These are phyloP conservation scores for Graphilbum fragrans DNA, from an alignment of 2,329 filamentous ascomycete species.

Conservation along the genomic window DNA sequence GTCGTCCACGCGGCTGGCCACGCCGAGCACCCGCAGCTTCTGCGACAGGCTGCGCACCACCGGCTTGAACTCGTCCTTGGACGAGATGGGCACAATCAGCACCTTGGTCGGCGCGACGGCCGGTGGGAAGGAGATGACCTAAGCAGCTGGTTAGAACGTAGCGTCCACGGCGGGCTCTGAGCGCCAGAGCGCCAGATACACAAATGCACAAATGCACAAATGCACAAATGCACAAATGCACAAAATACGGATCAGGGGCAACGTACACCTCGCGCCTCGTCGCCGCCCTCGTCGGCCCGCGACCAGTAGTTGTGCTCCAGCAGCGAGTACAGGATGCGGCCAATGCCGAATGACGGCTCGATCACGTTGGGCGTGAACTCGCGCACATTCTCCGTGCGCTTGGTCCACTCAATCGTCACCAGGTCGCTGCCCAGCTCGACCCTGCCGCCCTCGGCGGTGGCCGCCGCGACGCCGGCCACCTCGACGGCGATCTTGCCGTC, in stretches of 20 bases:
- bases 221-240: not conserved
- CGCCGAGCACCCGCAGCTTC: constrained; percentile 61
- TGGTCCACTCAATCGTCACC: constrained; percentile 73
- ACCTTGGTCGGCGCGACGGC: constrained; percentile 90
- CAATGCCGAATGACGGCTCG: constrained; percentile 95
- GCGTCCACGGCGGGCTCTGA: not conserved
- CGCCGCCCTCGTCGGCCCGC: constrained; percentile 54
- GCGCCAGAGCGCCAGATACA: not conserved
- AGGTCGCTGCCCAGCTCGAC: constrained; percentile 71
- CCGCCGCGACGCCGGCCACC: constrained; percentile 51
- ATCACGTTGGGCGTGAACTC: constrained; percentile 95
- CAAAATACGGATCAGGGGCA: not conserved
- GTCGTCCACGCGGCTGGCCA: constrained; percentile 81
- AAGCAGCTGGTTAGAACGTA: constrained; percentile 31
- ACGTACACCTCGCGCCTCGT: constrained; percentile 79
- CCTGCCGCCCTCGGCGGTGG: constrained; percentile 53
- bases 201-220: constrained; percentile 28
- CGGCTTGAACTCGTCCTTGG: constrained; percentile 70
- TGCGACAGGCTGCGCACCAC: constrained; percentile 60
- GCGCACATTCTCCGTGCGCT: constrained; percentile 67
- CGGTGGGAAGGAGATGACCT: constrained; percentile 42
- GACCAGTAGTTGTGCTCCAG: constrained; percentile 96
- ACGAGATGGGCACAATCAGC: constrained; percentile 78
- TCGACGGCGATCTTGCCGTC: constrained; percentile 67
- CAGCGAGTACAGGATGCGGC: constrained; percentile 82